Percentiles rank a stretch among this genome's conserved stretches.
These are phyloP conservation scores for Parmelia sp. DNA, from an alignment of 495 filamentous ascomycete genomes.

Conservation along the genomic window DNA sequence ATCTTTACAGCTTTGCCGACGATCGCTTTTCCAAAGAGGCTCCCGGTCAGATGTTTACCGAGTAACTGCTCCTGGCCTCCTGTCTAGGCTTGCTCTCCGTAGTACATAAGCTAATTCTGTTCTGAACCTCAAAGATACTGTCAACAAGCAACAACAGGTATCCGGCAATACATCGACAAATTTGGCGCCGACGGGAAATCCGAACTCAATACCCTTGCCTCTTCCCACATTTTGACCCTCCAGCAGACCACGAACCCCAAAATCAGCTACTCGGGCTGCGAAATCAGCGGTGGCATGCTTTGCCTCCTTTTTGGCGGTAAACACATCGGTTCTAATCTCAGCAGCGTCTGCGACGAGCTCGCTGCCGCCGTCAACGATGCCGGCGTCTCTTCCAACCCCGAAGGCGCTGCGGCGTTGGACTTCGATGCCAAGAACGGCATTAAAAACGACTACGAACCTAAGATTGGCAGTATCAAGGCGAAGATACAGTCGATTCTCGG, in stretches of 20 bases:
- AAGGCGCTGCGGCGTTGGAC: slow-evolving; percentile 31
- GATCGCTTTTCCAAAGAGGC: slow-evolving; percentile 43
- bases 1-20: slow-evolving; percentile 44
- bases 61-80: slow-evolving; percentile 28
- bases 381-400: slow-evolving; percentile 24
- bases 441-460: slow-evolving; percentile 39
- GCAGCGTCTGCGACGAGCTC: slow-evolving; percentile 34
- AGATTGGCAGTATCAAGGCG: slow-evolving; percentile 31
- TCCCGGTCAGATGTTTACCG: slow-evolving; percentile 39
- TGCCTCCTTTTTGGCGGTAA: slow-evolving; percentile 40
- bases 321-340: slow-evolving; percentile 41
- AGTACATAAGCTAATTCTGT: background rate
- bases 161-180: slow-evolving; percentile 34
- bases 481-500: slow-evolving; percentile 37
- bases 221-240: slow-evolving; percentile 40
- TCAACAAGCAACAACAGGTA: slow-evolving; percentile 34
- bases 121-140: slow-evolving; percentile 35
- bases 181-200: slow-evolving; percentile 34
- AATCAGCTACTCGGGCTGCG: slow-evolving; percentile 41
- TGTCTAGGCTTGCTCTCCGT: background rate
- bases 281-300: slow-evolving; percentile 42
- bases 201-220: slow-evolving; percentile 45
- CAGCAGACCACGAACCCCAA: slow-evolving; percentile 32
- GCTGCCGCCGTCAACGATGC: slow-evolving; percentile 40
- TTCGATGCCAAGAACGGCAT: slow-evolving; percentile 41